Base-by-base conservation (phyloP, 2,329 filamentous ascomycete genomes). In the Venturia nashicola region DNA sequence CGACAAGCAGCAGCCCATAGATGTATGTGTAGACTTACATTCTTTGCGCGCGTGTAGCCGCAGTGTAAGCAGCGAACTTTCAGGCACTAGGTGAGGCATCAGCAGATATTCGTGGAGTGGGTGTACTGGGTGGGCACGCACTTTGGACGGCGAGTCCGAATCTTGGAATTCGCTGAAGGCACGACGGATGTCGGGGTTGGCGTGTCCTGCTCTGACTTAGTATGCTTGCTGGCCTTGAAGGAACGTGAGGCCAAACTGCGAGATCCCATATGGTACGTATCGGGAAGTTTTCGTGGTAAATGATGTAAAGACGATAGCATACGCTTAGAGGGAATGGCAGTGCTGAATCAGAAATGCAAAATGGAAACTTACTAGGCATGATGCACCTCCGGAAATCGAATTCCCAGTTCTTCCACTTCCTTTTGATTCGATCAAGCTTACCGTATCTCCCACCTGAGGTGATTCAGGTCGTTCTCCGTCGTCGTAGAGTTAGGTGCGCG, bases 21-120 rank as follows among this genome's bases (percentile, higher is more conserved):
- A 20, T 48, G 44, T 20, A 23, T 39, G 36, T 27, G 3, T 6
- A 27, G 46, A n/a, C 61, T 42, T 43, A 59, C 61, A 43, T 81
- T 81, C 71, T 79, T 79, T 42, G 78, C 78, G 66, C 78, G 76
- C 48, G 78, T 75, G 68, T 75, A 80, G 65, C 78, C 78, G 70
- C 78, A 81, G 65, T 78, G 74, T 20, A 76, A 72, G 67, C 78
- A 80, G 68, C 78, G 76, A 14, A 79, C 77, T 65, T 79, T 79
- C 67, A 77, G 78, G 68, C 78, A 80, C 75, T 78, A 42, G 8
- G 11, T 7, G 36, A 59, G 23, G 42, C 34, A 51, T 64, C 43
- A 59, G 62, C 23, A 55, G 18, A 43, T 2, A 39, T 14, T 34
- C 11, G 36, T 39, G 36, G 7, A 39, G 36, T 39, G 2, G 6